These are phyloP conservation scores for Monilinia fructigena DNA, from an alignment of 2,329 filamentous ascomycete genomes.

Conservation along the genomic window DNA sequence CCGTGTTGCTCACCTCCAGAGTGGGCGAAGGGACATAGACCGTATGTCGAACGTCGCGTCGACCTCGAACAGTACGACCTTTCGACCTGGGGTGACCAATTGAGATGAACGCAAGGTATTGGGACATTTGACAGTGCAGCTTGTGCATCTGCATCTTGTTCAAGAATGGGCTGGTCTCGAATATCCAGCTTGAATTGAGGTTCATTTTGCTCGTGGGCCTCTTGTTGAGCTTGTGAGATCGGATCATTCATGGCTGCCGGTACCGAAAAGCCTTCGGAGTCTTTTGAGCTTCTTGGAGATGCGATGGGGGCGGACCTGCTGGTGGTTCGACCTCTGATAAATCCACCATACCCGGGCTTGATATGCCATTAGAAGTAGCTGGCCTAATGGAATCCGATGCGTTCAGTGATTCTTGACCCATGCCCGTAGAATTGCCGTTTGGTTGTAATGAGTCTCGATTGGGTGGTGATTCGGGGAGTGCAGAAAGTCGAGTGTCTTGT, in stretches of 20 bases:
- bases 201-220: conserved; percentile 58
- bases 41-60: conserved; percentile 88
- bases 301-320: conserved; percentile 48
- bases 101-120: conserved; percentile 66
- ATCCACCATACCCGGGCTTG: conserved; percentile 43
- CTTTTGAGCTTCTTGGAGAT: conserved; percentile 48
- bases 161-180: conserved; percentile 71
- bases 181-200: conserved; percentile 77
- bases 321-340: conserved; percentile 53
- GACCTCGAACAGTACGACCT: conserved; percentile 75
- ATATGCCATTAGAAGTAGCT: conserved; percentile 45
- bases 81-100: conserved; percentile 62
- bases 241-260: conserved; percentile 61
- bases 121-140: conserved; percentile 72
- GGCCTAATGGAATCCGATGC: conserved; percentile 4
- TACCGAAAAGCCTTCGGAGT: conserved; percentile 75
- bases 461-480: conserved; percentile 57
- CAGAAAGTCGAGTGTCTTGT: conserved; percentile 50
- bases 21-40: conserved; percentile 66
- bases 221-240: conserved; percentile 71
- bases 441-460: conserved; percentile 29
- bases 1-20: conserved; percentile 31
- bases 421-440: conserved; percentile 34
- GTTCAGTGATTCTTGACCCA: conserved; percentile 37
- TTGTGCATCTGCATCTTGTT: conserved; percentile 73